Percentiles rank a stretch among this genome's conserved stretches.
These are phyloP conservation scores for Hydnomerulius pinastri DNA, from an alignment of 768 basidiomycete species.

Conservation along the genomic window DNA sequence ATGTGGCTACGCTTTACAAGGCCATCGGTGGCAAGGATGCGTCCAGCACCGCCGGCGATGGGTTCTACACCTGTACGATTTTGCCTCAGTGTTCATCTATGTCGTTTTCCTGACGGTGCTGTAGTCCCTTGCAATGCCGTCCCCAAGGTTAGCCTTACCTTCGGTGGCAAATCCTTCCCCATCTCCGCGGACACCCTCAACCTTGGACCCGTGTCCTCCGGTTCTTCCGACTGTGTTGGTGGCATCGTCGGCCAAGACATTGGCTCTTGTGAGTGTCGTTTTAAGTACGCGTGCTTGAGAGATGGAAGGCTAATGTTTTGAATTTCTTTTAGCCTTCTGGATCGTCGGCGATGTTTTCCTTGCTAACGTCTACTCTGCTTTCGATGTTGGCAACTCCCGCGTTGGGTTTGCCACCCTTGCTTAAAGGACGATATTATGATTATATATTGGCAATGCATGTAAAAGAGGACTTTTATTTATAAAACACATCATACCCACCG, in stretches of 20 bases:
- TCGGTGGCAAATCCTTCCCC: conserved; percentile 37
- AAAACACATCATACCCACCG: no score
- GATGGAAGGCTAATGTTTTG: not conserved
- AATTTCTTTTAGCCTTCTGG: conserved; percentile 12
- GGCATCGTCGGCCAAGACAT: conserved; percentile 20
- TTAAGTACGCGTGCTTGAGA: not conserved
- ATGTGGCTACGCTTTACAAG: conserved; percentile 20
- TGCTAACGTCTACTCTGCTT: conserved; percentile 42
- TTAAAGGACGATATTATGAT: not conserved
- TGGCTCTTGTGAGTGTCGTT: conserved; percentile 2
- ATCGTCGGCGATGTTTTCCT: conserved; percentile 35
- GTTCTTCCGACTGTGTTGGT: conserved; percentile 32
- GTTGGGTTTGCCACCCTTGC: conserved; percentile 39
- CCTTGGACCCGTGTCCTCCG: conserved; percentile 31
- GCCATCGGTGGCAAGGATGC: conserved; percentile 27
- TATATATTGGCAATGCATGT: no score
- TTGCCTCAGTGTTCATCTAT: conserved; percentile 9
- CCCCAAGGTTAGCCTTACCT: conserved; percentile 35
- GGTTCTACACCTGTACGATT: conserved; percentile 35
- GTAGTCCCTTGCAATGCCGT: conserved; percentile 33
- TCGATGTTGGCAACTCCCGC: conserved; percentile 35
- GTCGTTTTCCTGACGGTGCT: not conserved
- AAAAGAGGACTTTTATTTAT: no score
- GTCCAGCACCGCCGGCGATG: conserved; percentile 16
- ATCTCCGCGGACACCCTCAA: conserved; percentile 38